Base-by-base conservation (phyloP, 495 filamentous ascomycete species). In the Podospora pseudopauciseta region DNA sequence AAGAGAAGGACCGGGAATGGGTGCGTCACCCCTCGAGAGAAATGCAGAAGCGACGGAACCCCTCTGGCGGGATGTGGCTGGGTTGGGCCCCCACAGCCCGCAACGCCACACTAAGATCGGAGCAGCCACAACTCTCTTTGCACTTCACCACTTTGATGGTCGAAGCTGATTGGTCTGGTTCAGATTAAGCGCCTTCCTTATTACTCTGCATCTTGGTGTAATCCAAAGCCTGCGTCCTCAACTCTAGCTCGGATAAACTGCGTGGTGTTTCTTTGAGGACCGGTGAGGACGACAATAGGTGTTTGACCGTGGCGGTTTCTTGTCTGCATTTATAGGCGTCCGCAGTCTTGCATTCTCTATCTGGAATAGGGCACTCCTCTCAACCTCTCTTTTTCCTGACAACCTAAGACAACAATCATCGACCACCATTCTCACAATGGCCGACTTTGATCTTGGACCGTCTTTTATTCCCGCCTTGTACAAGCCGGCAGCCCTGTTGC, bases 381-480 rank as follows among this genome's bases (percentile, higher is more conserved):
- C 23, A 23, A 23, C 23, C 23, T 23, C 23, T 23, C 23, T 23
- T 23, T 23, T 23, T 23, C 23, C 1, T 2, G 23, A 23, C 23
- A 23, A 23, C 23, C 39, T 2, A 49, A 49, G 39, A 49, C 39
- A 49, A 49, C 39, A 49, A 49, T 13, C 39, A 49, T 49, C 39
- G 13, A 49, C 39, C 39, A 49, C 7, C 9, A 49, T 49, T 49
- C 39, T 13, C 39, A 69, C 5, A 9, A 86, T 86, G 83, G 77
- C 82, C n/a, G 85, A 86, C 27, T 81, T 83, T 68, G 87, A 90
- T 65, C 80, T 92, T 16, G 82, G 85, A 26, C 80, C 86, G 5
- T 82, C 80, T 19, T 93, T 92, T 72, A 92, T 93, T 63, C 89
- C 90, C 60, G 85, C 90, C 28, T 79, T 94, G 64, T 89, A 94